Conservation (phyloP, 2,329 filamentous ascomycete genomes). For the Curvularia eragrostidis region DNA sequence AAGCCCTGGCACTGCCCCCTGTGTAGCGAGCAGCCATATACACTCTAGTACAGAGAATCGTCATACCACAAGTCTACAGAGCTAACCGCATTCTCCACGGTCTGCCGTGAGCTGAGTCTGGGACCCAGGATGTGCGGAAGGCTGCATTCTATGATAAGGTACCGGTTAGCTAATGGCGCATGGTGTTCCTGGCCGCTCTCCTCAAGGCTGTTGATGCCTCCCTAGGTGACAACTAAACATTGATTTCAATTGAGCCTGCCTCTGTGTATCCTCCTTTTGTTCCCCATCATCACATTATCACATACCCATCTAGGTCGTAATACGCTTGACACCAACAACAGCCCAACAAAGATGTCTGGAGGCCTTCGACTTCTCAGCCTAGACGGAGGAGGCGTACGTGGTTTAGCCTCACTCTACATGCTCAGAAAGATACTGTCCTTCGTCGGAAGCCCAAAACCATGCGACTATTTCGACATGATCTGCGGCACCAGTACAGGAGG, state of each 20-base stretch:
- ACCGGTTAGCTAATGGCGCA: neutral
- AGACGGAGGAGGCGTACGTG: conserved; percentile 16
- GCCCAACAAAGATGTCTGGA: neutral
- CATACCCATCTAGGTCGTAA: too few relatives aligned
- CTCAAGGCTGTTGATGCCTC: neutral
- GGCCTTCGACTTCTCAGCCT: conserved; percentile 15
- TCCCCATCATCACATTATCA: neutral
- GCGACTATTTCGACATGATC: conserved; percentile 30
- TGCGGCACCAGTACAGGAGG: conserved; percentile 31
- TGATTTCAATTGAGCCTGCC: neutral
- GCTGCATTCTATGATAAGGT: neutral
- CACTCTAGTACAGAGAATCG: neutral
- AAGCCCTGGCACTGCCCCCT: conserved; percentile 6
- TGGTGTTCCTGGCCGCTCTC: neutral
- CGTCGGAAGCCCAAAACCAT: conserved; percentile 20
- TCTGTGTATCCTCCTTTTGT: too few relatives aligned
- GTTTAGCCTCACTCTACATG: conserved; percentile 15
- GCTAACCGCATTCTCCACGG: neutral
- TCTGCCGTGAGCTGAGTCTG: neutral
- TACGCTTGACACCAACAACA: neutral
- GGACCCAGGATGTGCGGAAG: neutral
- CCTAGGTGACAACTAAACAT: too few relatives aligned
- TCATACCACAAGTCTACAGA: neutral
- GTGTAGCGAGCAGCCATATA: neutral
- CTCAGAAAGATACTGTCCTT: conserved; percentile 12